Conservation (phyloP, 2,329 filamentous ascomycete genomes). For the Calonectria hongkongensis region DNA sequence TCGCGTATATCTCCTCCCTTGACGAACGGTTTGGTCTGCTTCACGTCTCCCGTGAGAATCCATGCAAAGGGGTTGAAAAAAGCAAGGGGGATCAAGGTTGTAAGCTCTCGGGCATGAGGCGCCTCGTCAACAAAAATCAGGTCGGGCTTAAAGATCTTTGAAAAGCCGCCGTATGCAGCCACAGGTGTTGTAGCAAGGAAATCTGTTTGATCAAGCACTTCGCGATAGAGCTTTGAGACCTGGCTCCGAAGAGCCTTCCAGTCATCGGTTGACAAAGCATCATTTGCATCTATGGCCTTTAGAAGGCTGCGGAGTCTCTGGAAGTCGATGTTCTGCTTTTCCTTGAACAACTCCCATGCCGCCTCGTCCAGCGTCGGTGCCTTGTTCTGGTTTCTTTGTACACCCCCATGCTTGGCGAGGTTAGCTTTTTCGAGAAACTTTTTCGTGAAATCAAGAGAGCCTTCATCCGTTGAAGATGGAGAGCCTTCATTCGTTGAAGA, state of each 20-base stretch:
- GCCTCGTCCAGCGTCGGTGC: constrained; percentile 66
- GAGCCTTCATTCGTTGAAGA: too few relatives aligned
- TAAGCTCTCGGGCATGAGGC: constrained; percentile 67
- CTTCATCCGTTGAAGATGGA: neutral
- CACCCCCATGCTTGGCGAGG: constrained; percentile 46
- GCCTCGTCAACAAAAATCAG: constrained; percentile 90
- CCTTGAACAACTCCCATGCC: constrained; percentile 64
- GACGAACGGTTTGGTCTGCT: constrained; percentile 66
- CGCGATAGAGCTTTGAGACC: constrained; percentile 62
- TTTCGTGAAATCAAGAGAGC: constrained; percentile 58
- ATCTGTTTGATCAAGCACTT: constrained; percentile 62
- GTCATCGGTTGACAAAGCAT: constrained; percentile 51
- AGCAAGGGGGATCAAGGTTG: constrained; percentile 66
- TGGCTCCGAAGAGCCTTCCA: constrained; percentile 57
- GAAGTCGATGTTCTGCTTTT: constrained; percentile 58
- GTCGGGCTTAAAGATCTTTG: constrained; percentile 81
- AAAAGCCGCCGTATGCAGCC: constrained; percentile 62
- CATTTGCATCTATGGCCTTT: constrained; percentile 54
- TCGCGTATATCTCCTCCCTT: constrained; percentile 52
- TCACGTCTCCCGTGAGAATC: constrained; percentile 68
- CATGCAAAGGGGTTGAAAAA: constrained; percentile 65
- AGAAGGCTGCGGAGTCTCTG: constrained; percentile 61
- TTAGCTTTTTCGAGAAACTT: constrained; percentile 58
- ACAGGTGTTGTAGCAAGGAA: constrained; percentile 69
- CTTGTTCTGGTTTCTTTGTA: constrained; percentile 44